phyloP scores from a whole-genome alignment of 192 early-diverging fungal genomes.

The Thamnidium elegans region DNA sequence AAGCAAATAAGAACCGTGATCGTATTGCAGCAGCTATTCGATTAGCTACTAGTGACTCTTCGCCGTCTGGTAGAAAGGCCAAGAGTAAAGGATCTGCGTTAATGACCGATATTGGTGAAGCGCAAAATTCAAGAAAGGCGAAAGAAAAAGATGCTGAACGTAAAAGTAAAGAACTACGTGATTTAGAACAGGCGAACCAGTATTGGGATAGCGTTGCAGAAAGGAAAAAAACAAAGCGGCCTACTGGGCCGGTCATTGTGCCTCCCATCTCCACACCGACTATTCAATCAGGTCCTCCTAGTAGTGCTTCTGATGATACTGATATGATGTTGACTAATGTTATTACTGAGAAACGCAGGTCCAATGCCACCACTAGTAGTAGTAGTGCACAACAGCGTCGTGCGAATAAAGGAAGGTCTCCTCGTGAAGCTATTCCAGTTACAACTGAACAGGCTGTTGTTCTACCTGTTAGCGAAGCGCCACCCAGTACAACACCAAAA shows the following conservation, averaged over 20 bases:
- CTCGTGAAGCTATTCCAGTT: neutral
- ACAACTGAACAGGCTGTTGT: neutral
- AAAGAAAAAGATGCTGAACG: constrained; percentile 43
- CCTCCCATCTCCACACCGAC: constrained; percentile 15
- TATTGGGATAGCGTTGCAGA: constrained; percentile 38
- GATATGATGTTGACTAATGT: neutral
- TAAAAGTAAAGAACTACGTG: constrained; percentile 45
- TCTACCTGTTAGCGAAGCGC: neutral
- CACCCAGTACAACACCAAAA: neutral
- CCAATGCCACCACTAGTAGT: neutral
- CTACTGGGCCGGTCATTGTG: neutral
- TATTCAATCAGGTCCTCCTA: neutral
- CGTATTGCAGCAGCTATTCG: constrained; percentile 36
- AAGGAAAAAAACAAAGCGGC: constrained; percentile 7
- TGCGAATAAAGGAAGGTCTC: constrained; percentile 11
- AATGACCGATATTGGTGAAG: constrained; percentile 54
- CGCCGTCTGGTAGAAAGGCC: constrained; percentile 28
- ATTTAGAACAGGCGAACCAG: constrained; percentile 42
- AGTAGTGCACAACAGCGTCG: neutral
- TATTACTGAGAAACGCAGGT: neutral
- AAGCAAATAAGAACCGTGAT: constrained; percentile 47
- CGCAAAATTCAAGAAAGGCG: constrained; percentile 38
- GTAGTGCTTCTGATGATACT: neutral
- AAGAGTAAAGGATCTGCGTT: constrained; percentile 42
- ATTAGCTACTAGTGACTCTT: constrained; percentile 35